Percentiles rank a stretch among this genome's conserved stretches.
These are phyloP conservation scores for Tardiomyces depauwii DNA, from an alignment of 1,139 yeast genomes.

Conservation along the genomic window DNA sequence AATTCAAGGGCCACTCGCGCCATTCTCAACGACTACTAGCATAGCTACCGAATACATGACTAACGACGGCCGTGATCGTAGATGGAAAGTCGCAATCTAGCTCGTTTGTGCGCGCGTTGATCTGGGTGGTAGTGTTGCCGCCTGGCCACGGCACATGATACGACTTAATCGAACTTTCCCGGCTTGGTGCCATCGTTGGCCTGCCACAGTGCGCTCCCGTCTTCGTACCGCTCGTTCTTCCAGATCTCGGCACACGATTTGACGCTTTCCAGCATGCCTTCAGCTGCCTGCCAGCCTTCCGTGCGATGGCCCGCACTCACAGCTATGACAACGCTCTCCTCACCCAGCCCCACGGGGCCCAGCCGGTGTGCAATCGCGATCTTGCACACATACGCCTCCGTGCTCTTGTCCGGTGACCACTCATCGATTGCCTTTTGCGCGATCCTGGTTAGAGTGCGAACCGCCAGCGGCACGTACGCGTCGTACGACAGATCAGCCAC, in stretches of 20 bases:
- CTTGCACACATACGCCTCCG: slow-evolving; percentile 19
- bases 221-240: slow-evolving; percentile 34
- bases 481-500: slow-evolving; percentile 33
- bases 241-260: slow-evolving; percentile 37
- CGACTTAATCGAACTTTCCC: neutral
- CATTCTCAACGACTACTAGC: neutral
- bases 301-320: slow-evolving; percentile 36
- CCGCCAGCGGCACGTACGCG: slow-evolving; percentile 32
- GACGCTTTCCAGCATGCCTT: slow-evolving; percentile 33
- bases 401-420: slow-evolving; percentile 13
- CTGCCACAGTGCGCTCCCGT: slow-evolving; percentile 31
- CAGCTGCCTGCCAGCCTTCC: slow-evolving; percentile 37
- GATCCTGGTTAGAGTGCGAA: slow-evolving; percentile 24
- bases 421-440: slow-evolving; percentile 25
- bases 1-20: neutral
- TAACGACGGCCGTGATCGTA: no score
- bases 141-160: no score
- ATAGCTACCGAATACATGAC: no score
- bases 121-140: no score
- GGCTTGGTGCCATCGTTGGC: slow-evolving; percentile 24
- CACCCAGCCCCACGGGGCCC: slow-evolving; percentile 36
- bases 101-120: no score
- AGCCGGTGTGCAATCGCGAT: slow-evolving; percentile 33
- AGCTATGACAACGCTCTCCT: slow-evolving; percentile 35
- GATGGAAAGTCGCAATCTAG: no score